Evolutionary conservation across 305 asterid species (phyloP).

Genomic region (Fraxinus greggii): DNA sequence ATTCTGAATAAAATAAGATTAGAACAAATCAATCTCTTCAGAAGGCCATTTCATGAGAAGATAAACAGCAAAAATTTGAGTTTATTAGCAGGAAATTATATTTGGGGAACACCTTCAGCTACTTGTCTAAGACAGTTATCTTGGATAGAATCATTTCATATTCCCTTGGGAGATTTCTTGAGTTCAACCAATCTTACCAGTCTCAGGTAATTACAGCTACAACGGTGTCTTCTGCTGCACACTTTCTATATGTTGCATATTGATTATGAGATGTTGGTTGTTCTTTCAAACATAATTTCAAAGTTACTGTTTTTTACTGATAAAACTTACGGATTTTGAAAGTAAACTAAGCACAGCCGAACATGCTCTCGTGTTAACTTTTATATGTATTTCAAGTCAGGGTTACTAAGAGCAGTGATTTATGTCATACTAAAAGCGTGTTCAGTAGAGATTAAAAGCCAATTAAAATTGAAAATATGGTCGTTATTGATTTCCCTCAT

Average conservation of each 20-base stretch:
- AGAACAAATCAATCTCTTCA: conserved; percentile 58
- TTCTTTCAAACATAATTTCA: neutral
- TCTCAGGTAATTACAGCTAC: conserved; percentile 50
- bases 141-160: conserved; percentile 89
- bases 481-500: too few relatives aligned
- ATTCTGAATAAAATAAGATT: conserved; percentile 50
- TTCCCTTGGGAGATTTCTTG: conserved; percentile 47
- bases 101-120: conserved; percentile 84
- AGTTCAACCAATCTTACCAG: conserved; percentile 26
- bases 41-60: conserved; percentile 60
- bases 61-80: conserved; percentile 30
- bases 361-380: too few relatives aligned
- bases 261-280: neutral
- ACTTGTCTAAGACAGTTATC: conserved; percentile 53
- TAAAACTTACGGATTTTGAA: too few relatives aligned
- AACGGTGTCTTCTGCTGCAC: neutral
- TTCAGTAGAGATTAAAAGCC: too few relatives aligned
- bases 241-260: neutral
- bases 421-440: too few relatives aligned
- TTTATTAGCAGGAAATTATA: conserved; percentile 58
- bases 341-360: too few relatives aligned
- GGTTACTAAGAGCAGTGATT: too few relatives aligned
- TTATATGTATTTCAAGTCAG: too few relatives aligned
- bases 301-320: too few relatives aligned
- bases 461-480: too few relatives aligned